Percentiles rank a stretch among this genome's conserved stretches.
Evolutionary conservation across 768 basidiomycete genomes (phyloP).

Genomic region (Saitozyma podzolica): DNA sequence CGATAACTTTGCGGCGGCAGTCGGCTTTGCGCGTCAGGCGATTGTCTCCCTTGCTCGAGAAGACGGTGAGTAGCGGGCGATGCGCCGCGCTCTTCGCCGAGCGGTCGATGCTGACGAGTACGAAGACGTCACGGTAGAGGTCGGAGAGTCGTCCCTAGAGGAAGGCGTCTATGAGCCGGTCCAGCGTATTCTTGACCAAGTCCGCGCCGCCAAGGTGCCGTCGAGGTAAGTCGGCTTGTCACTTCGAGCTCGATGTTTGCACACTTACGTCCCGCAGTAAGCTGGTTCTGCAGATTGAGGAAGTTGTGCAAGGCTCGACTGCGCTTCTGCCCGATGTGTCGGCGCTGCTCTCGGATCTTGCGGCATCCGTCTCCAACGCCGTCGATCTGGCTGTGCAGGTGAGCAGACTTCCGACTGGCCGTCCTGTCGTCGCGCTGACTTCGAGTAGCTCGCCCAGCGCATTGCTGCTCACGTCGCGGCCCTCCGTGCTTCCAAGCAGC

Average conservation of each 20-base stretch:
- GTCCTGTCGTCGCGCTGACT: constrained; percentile 1
- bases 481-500: constrained; percentile 70
- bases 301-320: constrained; percentile 67
- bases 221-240: constrained; percentile 63
- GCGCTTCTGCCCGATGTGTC: constrained; percentile 61
- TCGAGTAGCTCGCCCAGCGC: constrained; percentile 75
- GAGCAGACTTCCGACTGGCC: constrained; percentile 35
- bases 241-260: no score
- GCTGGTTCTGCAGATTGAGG: constrained; percentile 79
- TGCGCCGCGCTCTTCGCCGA: no score
- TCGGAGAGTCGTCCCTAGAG: constrained; percentile 73
- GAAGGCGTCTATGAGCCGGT: constrained; percentile 77
- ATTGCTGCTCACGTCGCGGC: constrained; percentile 84
- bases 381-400: constrained; percentile 91
- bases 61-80: constrained; percentile 60
- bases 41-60: constrained; percentile 72
- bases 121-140: constrained; percentile 69
- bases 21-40: constrained; percentile 85
- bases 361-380: constrained; percentile 64
- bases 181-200: constrained; percentile 76
- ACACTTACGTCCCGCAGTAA: constrained; percentile 60
- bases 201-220: constrained; percentile 72
- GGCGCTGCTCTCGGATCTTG: constrained; percentile 36
- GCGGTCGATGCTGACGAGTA: constrained; percentile 4
- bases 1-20: constrained; percentile 88